Conservation (phyloP, 2,329 filamentous ascomycete species). For the Neonectria faginata region DNA sequence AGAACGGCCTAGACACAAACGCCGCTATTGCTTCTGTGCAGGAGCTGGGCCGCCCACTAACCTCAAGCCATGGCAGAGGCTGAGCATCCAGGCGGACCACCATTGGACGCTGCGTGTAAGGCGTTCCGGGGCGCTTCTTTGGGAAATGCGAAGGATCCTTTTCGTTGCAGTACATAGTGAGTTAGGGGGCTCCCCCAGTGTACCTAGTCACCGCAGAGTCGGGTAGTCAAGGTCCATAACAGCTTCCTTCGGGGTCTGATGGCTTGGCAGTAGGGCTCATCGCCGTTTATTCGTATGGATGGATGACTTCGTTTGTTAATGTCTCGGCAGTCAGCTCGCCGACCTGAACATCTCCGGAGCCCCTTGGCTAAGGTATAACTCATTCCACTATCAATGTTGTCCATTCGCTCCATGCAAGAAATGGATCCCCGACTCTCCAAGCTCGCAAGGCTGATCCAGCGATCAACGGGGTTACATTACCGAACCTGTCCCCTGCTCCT, state of each 20-base stretch:
- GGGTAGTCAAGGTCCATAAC: neutral
- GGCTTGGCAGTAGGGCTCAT: neutral
- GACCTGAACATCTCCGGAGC: neutral
- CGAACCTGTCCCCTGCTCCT: neutral
- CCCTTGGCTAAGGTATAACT: neutral
- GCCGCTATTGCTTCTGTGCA: neutral
- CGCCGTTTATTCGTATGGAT: neutral
- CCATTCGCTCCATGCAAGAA: neutral
- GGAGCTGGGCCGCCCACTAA: conserved; percentile 22
- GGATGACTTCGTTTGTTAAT: neutral
- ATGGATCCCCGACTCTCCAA: neutral
- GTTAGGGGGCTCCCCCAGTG: neutral
- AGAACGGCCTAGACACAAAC: neutral
- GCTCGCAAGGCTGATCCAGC: conserved; percentile 25
- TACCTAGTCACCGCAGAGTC: no score
- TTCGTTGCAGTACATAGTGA: neutral
- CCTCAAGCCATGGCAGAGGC: conserved; percentile 29
- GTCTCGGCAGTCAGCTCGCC: neutral
- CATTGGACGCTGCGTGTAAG: conserved; percentile 24
- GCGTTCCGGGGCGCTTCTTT: conserved; percentile 14
- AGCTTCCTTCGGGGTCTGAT: neutral
- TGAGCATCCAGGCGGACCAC: conserved; percentile 26
- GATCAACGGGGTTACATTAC: conserved; percentile 20
- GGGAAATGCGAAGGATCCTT: conserved; percentile 6
- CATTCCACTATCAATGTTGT: no score